Base-by-base conservation (phyloP, 2,329 filamentous ascomycete genomes). In the Trichoderma sp. region DNA sequence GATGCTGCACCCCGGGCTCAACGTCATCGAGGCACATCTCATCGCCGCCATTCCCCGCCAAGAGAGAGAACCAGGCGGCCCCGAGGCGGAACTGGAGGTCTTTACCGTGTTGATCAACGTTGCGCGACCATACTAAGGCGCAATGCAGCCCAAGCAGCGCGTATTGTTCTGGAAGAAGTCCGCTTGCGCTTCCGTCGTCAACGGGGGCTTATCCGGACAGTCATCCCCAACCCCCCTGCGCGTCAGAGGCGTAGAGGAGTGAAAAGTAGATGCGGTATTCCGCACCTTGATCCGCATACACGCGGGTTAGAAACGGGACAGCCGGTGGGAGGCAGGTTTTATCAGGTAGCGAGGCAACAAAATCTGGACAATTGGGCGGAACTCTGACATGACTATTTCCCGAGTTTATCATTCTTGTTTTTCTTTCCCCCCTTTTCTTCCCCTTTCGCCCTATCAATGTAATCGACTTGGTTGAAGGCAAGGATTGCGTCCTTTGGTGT, bases 21-120 rank as follows among this genome's bases (percentile, higher is more conserved):
- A 95, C 70, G 84, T 88, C 52, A 84, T 97, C 58, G 90, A 93
- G 71, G 83, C 96, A 7, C 90, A 94, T 71, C 81, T 94, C 65
- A 86, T 93, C 68, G 91, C 90, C 1, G 88, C 88, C 7, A 82
- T 91, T 50, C 86, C 84, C 1, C 85, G 81, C 71, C 85, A 82
- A 21, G 80, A 86, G 72, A 86, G 83, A 67, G 78, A 83, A 44
- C 78, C 82, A 0, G 82, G 82, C 28, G 88, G 85, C 0, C 80
- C 87, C 10, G 85, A 88, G 67, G 84, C 89, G 43, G 92, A 95
- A 74, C 80, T 93, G 68, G 93, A 97, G 79, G 90, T 89, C 71
- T 83, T 93, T 65, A 92, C 87, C 1, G 81, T 95, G 30, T 90
- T 90, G 77, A 84, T 90, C 67, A 90, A 95, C 76, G 77, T 96